A percentile compares a stretch with the other conserved stretches of the same genome.
phyloP scores from a whole-genome alignment of 768 basidiomycete species.

The Cyclocybe aegerita region DNA sequence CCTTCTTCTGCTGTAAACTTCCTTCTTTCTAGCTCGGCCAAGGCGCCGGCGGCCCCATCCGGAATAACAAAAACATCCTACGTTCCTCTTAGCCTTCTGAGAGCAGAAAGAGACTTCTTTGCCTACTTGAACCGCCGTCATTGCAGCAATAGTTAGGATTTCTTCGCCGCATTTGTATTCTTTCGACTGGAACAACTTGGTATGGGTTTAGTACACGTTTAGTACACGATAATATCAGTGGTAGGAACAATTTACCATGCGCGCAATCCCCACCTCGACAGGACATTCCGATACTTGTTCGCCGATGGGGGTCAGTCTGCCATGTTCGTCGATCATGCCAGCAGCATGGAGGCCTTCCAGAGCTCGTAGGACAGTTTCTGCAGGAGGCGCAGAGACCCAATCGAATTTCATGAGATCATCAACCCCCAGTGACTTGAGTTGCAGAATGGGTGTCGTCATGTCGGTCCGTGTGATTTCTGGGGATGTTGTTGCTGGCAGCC shows the following conservation, averaged over 20 bases:
- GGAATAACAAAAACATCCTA: constrained; percentile 91
- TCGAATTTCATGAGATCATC: constrained; percentile 96
- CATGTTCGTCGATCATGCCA: constrained; percentile 83
- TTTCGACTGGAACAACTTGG: constrained; percentile 82
- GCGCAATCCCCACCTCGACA: constrained; percentile 89
- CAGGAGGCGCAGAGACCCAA: constrained; percentile 88
- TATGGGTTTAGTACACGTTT: neutral
- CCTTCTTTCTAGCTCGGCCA: constrained; percentile 88
- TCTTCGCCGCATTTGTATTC: constrained; percentile 92
- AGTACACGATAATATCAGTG: neutral
- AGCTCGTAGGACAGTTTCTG: constrained; percentile 81
- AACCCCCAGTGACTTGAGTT: constrained; percentile 92
- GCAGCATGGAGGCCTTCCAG: constrained; percentile 79
- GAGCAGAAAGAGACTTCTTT: neutral
- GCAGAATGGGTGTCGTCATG: constrained; percentile 87
- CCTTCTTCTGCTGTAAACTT: constrained; percentile 99
- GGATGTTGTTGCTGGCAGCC: constrained; percentile 68
- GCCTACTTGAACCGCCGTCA: constrained; percentile 85
- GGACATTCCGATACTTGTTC: constrained; percentile 92
- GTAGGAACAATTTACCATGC: constrained; percentile 64
- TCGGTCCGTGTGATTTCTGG: constrained; percentile 93
- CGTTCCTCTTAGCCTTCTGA: no score
- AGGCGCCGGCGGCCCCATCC: constrained; percentile 79
- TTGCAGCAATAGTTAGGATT: constrained; percentile 92
- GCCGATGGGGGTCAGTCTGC: constrained; percentile 74